Evolutionary conservation across 352 stramenopile species (phyloP).

Genomic region (Phytopythium boreale): DNA sequence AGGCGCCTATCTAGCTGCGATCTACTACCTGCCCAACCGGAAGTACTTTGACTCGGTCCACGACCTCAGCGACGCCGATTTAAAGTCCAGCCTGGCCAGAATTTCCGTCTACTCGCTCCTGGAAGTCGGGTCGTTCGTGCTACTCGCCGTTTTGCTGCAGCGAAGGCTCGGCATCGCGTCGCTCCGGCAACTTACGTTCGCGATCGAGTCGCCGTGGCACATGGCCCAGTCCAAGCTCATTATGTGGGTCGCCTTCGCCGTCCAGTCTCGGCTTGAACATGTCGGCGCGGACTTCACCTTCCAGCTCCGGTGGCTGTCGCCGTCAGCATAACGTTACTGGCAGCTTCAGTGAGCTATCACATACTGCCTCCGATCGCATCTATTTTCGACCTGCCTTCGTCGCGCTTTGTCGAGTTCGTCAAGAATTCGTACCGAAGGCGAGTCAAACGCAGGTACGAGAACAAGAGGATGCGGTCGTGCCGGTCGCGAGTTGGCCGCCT

Average conservation of each 20-base stretch:
- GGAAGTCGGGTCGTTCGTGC: slow-evolving; percentile 26
- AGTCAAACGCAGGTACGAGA: neutral
- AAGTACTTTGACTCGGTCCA: slow-evolving; percentile 18
- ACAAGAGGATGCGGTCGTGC: neutral
- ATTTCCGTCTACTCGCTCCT: slow-evolving; percentile 27
- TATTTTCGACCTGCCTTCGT: too few relatives aligned
- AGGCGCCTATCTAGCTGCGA: neutral
- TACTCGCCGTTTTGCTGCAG: slow-evolving; percentile 21
- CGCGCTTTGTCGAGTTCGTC: neutral
- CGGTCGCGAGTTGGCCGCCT: neutral
- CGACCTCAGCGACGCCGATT: slow-evolving; percentile 2
- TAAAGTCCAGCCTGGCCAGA: slow-evolving; percentile 12
- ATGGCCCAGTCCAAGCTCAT: slow-evolving; percentile 35
- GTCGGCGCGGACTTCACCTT: slow-evolving; percentile 30
- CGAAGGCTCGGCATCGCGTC: slow-evolving; percentile 21
- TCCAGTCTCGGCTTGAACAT: slow-evolving; percentile 21
- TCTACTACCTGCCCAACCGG: slow-evolving; percentile 20
- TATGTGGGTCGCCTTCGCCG: slow-evolving; percentile 20
- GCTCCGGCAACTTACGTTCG: slow-evolving; percentile 29
- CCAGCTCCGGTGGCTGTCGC: slow-evolving; percentile 20
- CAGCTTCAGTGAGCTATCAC: too few relatives aligned
- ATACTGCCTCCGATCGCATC: too few relatives aligned
- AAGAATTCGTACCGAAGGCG: neutral
- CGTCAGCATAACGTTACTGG: too few relatives aligned
- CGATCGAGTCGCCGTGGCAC: slow-evolving; percentile 31